Base-by-base conservation (phyloP, 164 flowering plant genomes). In the Umbellularia californica region DNA sequence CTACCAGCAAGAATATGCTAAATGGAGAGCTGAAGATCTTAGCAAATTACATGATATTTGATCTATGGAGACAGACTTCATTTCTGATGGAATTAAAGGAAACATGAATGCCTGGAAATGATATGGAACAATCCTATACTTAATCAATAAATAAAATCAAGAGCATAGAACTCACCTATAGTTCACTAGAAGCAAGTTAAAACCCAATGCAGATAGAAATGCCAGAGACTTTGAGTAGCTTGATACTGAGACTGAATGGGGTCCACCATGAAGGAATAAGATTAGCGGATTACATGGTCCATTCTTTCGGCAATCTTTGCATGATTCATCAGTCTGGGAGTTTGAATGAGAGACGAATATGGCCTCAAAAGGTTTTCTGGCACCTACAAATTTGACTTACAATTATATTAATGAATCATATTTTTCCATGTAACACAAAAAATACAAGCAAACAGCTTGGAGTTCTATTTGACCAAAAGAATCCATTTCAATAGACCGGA, bases 201-300 rank as follows among this genome's bases (percentile, higher is more conserved):
- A 90, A 68, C 99, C 97, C 74, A 91, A 76, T 67, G 98, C 90
- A 76, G 95, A 80, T 27, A 96, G 94, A 82, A 89, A 96, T 23
- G 95, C 99, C 30, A 75, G 71, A 3, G 92, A 78, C 84, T 90
- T 91, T 22, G 91, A 87, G 75, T 86, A 94, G 87, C 84, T 86
- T 74, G 97, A 65, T 69, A 79, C 58, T 15, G 86, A 84, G 35
- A 84, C 89, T 69, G 91, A 79, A 83, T 94, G 99, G n/a, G 98
- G 98, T 51, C 99, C 99, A 24, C 99, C 99, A 77, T 96, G 99
- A 84, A 96, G 89, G 13, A 91, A 68, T 30, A 91, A 95, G 74
- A 94, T 89, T 64, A 94, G 81, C 41, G 99, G 99, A 82, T 89
- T 79, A 71, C 79, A 72, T 30, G 69, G 70, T 67, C 77, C 85